phyloP scores from a whole-genome alignment of 495 filamentous ascomycete species.

The Neurospora sp. region DNA sequence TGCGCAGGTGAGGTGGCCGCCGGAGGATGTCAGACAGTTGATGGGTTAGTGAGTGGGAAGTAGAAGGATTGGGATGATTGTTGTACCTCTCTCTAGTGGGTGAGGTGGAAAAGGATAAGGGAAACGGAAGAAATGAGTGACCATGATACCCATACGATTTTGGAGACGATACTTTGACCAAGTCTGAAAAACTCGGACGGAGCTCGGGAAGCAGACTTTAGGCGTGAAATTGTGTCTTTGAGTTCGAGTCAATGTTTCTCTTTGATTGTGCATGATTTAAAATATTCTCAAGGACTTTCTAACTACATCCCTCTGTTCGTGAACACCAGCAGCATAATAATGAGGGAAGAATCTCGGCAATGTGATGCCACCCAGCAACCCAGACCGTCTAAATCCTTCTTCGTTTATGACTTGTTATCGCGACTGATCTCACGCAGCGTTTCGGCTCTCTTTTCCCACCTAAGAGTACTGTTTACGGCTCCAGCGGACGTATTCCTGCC shows the following conservation, averaged over 20 bases:
- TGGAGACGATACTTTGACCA: background rate
- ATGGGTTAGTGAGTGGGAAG: slow-evolving; percentile 60
- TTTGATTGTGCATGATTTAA: background rate
- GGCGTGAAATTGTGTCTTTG: background rate
- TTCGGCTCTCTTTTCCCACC: background rate
- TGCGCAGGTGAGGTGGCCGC: slow-evolving; percentile 93
- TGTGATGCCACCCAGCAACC: background rate
- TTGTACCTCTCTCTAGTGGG: background rate
- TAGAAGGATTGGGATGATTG: background rate
- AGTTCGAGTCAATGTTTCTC: background rate
- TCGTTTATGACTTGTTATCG: background rate
- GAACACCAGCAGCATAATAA: background rate
- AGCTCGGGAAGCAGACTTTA: background rate
- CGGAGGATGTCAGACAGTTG: slow-evolving; percentile 81
- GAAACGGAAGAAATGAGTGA: background rate
- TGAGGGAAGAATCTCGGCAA: background rate
- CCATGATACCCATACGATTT: slow-evolving; percentile 6
- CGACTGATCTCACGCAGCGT: background rate
- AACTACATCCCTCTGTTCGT: background rate
- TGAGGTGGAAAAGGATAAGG: background rate
- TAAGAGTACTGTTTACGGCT: background rate
- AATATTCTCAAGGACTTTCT: background rate
- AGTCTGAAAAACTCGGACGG: background rate
- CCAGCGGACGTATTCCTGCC: background rate
- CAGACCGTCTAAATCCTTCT: background rate